Percentiles rank a stretch among this genome's conserved stretches.
phyloP scores from a whole-genome alignment of 2,329 filamentous ascomycete species.

The Stachybotrys echinatus region DNA sequence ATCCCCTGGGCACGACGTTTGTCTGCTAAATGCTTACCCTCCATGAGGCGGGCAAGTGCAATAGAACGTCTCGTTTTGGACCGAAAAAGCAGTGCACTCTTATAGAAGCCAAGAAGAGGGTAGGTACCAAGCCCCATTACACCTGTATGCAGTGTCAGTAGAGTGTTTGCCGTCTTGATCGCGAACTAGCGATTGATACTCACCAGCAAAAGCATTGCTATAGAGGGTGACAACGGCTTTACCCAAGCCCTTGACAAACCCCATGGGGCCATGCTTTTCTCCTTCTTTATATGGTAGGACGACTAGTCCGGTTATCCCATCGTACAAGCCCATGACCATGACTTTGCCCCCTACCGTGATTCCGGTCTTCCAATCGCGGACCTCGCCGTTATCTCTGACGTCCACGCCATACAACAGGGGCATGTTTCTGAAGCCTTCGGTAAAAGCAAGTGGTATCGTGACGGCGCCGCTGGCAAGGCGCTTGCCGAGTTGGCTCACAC shows the following conservation, averaged over 20 bases:
- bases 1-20: too few relatives aligned
- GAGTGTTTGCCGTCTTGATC: too few relatives aligned
- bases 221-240: neutral
- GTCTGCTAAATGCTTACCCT: too few relatives aligned
- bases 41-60: too few relatives aligned
- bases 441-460: neutral
- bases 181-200: too few relatives aligned
- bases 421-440: neutral
- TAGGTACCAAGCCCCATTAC: too few relatives aligned
- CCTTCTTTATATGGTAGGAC: neutral
- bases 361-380: neutral
- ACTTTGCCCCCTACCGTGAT: neutral
- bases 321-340: neutral
- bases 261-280: neutral
- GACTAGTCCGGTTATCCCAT: neutral
- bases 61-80: too few relatives aligned
- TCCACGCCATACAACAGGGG: neutral
- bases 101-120: too few relatives aligned
- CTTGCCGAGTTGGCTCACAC: neutral
- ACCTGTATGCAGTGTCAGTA: too few relatives aligned
- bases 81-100: too few relatives aligned
- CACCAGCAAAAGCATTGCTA: neutral
- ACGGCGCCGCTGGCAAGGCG: neutral
- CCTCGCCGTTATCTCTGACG: neutral
- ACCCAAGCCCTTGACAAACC: neutral